Evolutionary conservation across 1,284 basidiomycete species (phyloP).

Genomic region (Neonothopanus nambi): DNA sequence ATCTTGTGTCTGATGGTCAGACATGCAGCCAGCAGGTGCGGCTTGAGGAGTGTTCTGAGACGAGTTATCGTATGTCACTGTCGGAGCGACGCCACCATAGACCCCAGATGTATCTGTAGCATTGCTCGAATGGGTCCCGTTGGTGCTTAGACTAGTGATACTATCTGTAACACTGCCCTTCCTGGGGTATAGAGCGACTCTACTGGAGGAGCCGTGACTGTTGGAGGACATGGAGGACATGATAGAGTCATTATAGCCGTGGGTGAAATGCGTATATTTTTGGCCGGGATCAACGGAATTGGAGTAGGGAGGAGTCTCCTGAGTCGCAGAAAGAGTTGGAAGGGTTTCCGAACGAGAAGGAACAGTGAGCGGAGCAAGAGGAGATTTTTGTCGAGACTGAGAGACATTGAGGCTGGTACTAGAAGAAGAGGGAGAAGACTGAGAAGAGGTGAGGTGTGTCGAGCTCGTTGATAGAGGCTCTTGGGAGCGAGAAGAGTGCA

Average conservation of each 20-base stretch:
- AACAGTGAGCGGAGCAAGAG: slow-evolving; percentile 41
- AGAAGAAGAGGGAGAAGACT: slow-evolving; percentile 28
- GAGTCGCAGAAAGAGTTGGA: slow-evolving; percentile 30
- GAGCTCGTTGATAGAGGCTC: slow-evolving; percentile 33
- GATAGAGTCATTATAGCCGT: slow-evolving; percentile 18
- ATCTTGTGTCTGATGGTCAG: slow-evolving; percentile 1
- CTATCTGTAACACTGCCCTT: slow-evolving; percentile 33
- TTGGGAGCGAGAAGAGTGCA: slow-evolving; percentile 40
- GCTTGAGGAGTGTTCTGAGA: slow-evolving; percentile 26
- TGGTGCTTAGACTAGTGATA: slow-evolving; percentile 28
- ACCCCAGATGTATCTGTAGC: slow-evolving; percentile 5
- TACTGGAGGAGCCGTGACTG: slow-evolving; percentile 7
- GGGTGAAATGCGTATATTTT: slow-evolving; percentile 17
- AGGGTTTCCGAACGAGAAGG: slow-evolving; percentile 43
- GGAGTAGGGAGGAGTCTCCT: slow-evolving; percentile 24
- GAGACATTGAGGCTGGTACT: slow-evolving; percentile 16
- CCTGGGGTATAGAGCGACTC: slow-evolving; percentile 26
- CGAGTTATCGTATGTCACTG: slow-evolving; percentile 18
- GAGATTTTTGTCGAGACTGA: slow-evolving; percentile 30
- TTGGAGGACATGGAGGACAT: slow-evolving; percentile 18
- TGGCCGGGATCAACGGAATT: slow-evolving; percentile 10
- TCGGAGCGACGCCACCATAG: slow-evolving; percentile 14
- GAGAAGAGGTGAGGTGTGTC: slow-evolving; percentile 23
- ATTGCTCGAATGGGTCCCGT: no score
- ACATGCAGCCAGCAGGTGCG: slow-evolving; percentile 23